Evolutionary conservation across 2,329 filamentous ascomycete species (phyloP).

Genomic region (Coniella vitis): DNA sequence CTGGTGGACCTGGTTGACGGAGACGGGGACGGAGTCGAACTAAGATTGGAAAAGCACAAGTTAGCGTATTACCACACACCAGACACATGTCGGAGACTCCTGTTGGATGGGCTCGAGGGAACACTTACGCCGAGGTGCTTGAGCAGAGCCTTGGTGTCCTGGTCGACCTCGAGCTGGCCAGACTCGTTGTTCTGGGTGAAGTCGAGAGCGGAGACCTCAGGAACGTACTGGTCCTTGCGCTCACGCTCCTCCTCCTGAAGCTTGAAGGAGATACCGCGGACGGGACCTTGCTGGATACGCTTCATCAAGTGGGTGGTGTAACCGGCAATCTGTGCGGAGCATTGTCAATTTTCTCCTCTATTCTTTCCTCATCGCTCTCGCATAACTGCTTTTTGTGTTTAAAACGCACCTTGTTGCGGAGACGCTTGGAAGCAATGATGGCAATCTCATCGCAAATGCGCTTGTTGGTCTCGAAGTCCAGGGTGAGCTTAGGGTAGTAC

Average conservation of each 20-base stretch:
- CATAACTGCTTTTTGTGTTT: not conserved
- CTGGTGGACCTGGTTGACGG: constrained; percentile 85
- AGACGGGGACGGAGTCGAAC: constrained; percentile 98
- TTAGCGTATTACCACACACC: not conserved
- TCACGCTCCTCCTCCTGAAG: constrained; percentile 99
- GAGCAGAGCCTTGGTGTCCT: constrained; percentile 97
- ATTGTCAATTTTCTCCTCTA: constrained; percentile 1
- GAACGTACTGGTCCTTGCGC: constrained; percentile 99
- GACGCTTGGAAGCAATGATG: constrained; percentile 97
- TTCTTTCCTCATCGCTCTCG: not conserved
- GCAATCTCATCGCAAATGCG: constrained; percentile 99
- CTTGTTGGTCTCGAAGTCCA: constrained; percentile 99
- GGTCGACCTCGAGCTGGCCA: constrained; percentile 89
- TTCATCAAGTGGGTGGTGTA: constrained; percentile 99
- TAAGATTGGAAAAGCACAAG: constrained; percentile 31
- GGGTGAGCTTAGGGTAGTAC: constrained; percentile 94
- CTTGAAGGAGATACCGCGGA: constrained; percentile 99
- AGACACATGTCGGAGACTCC: constrained; percentile 17
- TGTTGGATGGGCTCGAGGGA: constrained; percentile 17
- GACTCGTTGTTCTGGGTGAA: constrained; percentile 91
- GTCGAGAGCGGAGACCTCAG: constrained; percentile 97
- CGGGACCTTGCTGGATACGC: constrained; percentile 98
- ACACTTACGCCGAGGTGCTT: constrained; percentile 95
- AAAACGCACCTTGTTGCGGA: constrained; percentile 84
- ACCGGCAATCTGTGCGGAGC: constrained; percentile 68